Evolutionary conservation across 495 filamentous ascomycete species (phyloP), one percentile per base, ranked within the genome.

Genomic region (Daldinia grandis): DNA sequence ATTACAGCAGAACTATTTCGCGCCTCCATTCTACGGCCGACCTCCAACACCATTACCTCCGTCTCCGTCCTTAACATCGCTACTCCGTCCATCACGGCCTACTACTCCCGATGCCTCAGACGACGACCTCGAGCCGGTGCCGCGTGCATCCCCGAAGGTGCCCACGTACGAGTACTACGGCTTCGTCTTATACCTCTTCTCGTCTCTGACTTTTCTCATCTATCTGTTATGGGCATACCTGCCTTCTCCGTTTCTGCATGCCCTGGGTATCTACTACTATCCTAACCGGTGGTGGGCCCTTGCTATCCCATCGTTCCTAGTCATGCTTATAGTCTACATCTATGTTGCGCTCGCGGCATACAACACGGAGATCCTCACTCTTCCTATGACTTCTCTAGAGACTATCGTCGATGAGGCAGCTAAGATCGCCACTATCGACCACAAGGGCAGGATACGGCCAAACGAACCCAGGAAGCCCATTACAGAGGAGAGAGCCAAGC

Each of bases 121-220:
- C 82, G 91, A 92, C 57, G 94, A 95, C 68, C 86, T 90, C 37
- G 89, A 89, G 47, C 91, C 91, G 0, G 88, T 97, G 14, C 93
- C 95, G 1, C 90, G 94, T 37, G 95, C 94, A 15, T 90, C 90
- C 47, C 95, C 95, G 0, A 94, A 94, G 72, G 94, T 98, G 1
- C 95, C 95, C 8, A 99, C 95, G 0, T 98, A 99, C 79, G 95
- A 99, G 76, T 99, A 99, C 86, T 98, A 99, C 78, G 95, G 95
- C 68, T 98, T 99, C 81, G 94, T 95, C 56, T 86, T 99, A 27
- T 98, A 99, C 78, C 85, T 99, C 27, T 90, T 92, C 73, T 92
- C 89, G 37, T 90, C 87, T 14, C 81, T 94, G 38, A 88, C 86
- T 1, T 98, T 98, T 76, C 78, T 94, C 27, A 90, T 97, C 56